Evolutionary conservation across 345 rosid species (phyloP).

Genomic region (Populus tremula): DNA sequence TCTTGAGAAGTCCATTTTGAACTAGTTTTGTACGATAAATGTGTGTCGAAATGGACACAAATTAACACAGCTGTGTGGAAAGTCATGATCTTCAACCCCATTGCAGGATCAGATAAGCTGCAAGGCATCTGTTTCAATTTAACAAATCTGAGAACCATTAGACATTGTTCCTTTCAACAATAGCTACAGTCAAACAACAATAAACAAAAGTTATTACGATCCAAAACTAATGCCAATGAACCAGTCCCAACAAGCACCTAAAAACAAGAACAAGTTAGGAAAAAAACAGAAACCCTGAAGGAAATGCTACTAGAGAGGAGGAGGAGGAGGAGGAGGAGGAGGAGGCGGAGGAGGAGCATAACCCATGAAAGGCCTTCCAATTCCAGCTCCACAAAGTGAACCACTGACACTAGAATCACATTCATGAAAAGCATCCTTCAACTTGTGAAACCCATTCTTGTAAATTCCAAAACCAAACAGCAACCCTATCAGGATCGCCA

Average conservation of each 20-base stretch:
- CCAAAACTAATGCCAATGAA: not conserved
- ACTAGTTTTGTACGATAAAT: too few relatives aligned
- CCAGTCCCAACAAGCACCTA: not conserved
- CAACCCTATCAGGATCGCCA: constrained; percentile 61
- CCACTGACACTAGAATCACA: constrained; percentile 29
- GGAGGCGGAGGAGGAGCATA: constrained; percentile 39
- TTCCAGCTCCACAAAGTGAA: constrained; percentile 2
- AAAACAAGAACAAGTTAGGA: not conserved
- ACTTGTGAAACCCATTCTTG: constrained; percentile 73
- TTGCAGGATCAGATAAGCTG: too few relatives aligned
- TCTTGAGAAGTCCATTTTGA: too few relatives aligned
- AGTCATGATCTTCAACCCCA: too few relatives aligned
- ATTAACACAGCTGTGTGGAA: too few relatives aligned
- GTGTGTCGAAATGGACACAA: too few relatives aligned
- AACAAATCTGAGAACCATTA: not conserved
- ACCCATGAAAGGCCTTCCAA: constrained; percentile 48
- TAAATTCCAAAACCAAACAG: constrained; percentile 84
- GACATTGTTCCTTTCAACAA: not conserved
- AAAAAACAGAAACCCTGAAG: not conserved
- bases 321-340: constrained; percentile 33
- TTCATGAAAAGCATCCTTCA: constrained; percentile 51
- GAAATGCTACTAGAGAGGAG: not conserved
- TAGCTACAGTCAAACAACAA: not conserved
- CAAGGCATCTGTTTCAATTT: not conserved
- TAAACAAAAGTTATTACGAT: not conserved